These are phyloP conservation scores for Fusarium marasasianum DNA, from an alignment of 2,329 filamentous ascomycete genomes.

Conservation along the genomic window DNA sequence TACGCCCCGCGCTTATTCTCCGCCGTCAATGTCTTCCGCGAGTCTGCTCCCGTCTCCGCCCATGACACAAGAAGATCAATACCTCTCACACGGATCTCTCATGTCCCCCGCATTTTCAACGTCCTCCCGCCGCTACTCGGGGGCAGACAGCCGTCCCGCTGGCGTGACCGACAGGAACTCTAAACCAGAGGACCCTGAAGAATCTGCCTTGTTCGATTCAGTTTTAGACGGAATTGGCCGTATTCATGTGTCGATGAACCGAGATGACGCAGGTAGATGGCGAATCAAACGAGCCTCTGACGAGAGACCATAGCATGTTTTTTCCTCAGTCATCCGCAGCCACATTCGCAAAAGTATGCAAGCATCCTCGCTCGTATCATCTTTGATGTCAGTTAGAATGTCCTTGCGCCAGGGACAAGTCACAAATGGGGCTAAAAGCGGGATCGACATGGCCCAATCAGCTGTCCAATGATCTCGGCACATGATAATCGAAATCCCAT, in stretches of 20 bases:
- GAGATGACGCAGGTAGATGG: slow-evolving; percentile 54
- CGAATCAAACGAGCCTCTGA: slow-evolving; percentile 46
- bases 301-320: slow-evolving; percentile 29
- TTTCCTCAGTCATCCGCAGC: neutral
- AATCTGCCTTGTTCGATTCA: slow-evolving; percentile 46
- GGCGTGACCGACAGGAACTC: neutral
- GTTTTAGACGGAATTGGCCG: slow-evolving; percentile 51
- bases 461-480: neutral
- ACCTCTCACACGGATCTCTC: slow-evolving; percentile 4
- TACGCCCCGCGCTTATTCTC: slow-evolving; percentile 19
- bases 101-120: slow-evolving; percentile 14
- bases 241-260: slow-evolving; percentile 48
- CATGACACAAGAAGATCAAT: slow-evolving; percentile 26
- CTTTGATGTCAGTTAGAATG: neutral
- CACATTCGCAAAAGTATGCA: neutral
- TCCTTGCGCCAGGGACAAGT: neutral
- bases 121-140: neutral
- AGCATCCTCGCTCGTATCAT: neutral
- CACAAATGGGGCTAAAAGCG: neutral
- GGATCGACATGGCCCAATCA: slow-evolving; percentile 16
- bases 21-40: slow-evolving; percentile 27
- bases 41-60: slow-evolving; percentile 38
- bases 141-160: neutral
- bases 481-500: neutral
- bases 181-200: slow-evolving; percentile 32